These are phyloP conservation scores for Starmerella vaccinii DNA, from an alignment of 805 yeast genomes.

Conservation along the genomic window DNA sequence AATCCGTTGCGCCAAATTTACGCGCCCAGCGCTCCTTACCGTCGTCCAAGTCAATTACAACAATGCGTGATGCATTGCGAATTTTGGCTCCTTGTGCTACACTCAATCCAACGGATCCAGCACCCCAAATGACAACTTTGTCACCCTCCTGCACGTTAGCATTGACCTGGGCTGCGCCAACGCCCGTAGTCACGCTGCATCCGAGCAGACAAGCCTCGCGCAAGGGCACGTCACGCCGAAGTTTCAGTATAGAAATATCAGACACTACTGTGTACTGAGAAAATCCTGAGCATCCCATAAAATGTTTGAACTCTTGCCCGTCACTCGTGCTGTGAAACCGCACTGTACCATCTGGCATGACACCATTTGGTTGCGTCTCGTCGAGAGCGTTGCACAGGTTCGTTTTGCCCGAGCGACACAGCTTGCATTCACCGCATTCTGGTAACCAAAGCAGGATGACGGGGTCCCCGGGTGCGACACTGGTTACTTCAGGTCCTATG, in stretches of 20 bases:
- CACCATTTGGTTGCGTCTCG: conserved; percentile 96
- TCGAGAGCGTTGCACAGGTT: conserved; percentile 92
- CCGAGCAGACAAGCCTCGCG: conserved; percentile 89
- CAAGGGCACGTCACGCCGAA: conserved; percentile 70
- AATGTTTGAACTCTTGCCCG: conserved; percentile 78
- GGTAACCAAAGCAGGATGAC: conserved; percentile 94
- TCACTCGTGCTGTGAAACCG: conserved; percentile 53
- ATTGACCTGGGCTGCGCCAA: conserved; percentile 93
- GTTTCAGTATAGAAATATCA: conserved; percentile 90
- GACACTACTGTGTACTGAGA: conserved; percentile 97
- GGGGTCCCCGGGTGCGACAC: conserved; percentile 84
- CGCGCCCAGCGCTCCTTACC: conserved; percentile 75
- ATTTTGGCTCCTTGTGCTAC: conserved; percentile 90
- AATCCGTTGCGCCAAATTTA: conserved; percentile 92
- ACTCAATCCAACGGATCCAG: conserved; percentile 94
- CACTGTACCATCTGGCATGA: conserved; percentile 96
- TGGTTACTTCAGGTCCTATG: conserved; percentile 87
- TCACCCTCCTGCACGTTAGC: conserved; percentile 88
- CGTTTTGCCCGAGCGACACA: conserved; percentile 91
- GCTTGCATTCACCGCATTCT: conserved; percentile 90
- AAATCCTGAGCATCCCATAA: conserved; percentile 97
- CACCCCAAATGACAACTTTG: conserved; percentile 92
- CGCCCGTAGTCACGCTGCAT: conserved; percentile 97
- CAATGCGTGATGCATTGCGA: conserved; percentile 66
- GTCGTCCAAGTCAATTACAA: conserved; percentile 80